These are phyloP conservation scores for Blastomyces parvus DNA, from an alignment of 2,329 filamentous ascomycete species.

Conservation along the genomic window DNA sequence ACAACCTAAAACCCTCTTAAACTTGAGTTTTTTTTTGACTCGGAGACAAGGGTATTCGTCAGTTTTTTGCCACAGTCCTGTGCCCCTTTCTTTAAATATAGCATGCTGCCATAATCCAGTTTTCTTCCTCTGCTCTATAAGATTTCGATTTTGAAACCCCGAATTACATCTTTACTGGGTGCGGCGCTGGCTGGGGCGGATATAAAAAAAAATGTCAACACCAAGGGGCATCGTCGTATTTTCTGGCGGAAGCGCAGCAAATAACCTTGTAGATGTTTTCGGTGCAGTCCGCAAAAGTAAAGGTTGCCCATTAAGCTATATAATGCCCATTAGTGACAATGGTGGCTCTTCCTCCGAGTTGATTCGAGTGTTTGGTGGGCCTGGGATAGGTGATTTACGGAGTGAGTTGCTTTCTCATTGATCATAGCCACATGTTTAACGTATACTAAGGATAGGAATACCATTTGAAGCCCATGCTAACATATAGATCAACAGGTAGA, in stretches of 20 bases:
- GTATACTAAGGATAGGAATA: neutral
- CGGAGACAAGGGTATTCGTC: neutral
- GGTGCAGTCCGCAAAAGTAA: constrained; percentile 55
- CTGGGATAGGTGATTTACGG: constrained; percentile 70
- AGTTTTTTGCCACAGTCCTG: neutral
- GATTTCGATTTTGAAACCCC: neutral
- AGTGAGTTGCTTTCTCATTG: constrained; percentile 42
- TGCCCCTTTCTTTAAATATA: neutral
- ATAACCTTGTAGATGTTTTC: constrained; percentile 88
- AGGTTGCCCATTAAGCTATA: constrained; percentile 62
- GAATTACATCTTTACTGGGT: neutral
- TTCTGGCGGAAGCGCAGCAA: constrained; percentile 88
- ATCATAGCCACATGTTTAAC: neutral
- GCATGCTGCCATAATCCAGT: neutral
- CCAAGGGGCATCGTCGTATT: constrained; percentile 67
- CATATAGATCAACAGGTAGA: constrained; percentile 50
- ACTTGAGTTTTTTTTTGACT: neutral
- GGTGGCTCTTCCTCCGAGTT: constrained; percentile 89
- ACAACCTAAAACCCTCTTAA: neutral
- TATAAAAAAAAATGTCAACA: constrained; percentile 3
- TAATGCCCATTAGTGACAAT: constrained; percentile 94
- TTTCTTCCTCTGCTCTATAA: neutral
- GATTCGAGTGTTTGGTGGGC: constrained; percentile 88
- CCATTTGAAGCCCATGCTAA: neutral
- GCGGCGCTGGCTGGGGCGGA: no score